Evolutionary conservation across 208 protist genomes (phyloP), one percentile per base, ranked within the genome.

Genomic region (Phytomonas sp.): DNA sequence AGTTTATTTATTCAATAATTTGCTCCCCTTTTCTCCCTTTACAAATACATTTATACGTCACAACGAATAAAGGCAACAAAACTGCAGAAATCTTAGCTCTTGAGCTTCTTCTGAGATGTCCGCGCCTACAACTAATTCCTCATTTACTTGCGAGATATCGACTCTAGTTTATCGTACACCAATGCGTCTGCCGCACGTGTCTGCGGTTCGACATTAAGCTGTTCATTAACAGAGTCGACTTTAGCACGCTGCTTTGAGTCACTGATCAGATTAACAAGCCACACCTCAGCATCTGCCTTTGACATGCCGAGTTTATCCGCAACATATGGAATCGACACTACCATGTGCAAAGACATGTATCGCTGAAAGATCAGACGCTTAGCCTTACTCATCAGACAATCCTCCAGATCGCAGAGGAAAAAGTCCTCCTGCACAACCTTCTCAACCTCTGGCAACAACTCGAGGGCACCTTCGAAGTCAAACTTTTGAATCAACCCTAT

Each of bases 231-330:
- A 8, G 90, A 93, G 73, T 97, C 91, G 69, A 97, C 88, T 82
- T 94, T 95, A 29, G 92, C 94, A 37, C 92, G 87, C 71, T 95
- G 89, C 78, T 93, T 90, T 33, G 89, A 92, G 64, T 93, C 86
- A 72, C 92, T 90, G 79, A 97, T 90, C 11, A 97, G 85, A 67
- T 95, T 91, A 52, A 88, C 92, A 33, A 97, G 73, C 89, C 89
- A 97, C 72, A 94, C 78, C 85, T 95, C 92, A 8, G 92, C 89
- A 34, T 93, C 88, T 32, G 87, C 69, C 31, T 80, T 80, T 36
- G 65, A 76, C 75, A 89, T 88, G 60, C 78, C 80, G 67, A 97
- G 76, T 75, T 86, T 81, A 49, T 88, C 79, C 59, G 92, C 92
- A 67, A 95, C 85, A 63, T 91, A 85, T 42, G 84, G 78, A 71